phyloP scores from a whole-genome alignment of 441 rosid genomes.

The Pelargonium fulgidum region DNA sequence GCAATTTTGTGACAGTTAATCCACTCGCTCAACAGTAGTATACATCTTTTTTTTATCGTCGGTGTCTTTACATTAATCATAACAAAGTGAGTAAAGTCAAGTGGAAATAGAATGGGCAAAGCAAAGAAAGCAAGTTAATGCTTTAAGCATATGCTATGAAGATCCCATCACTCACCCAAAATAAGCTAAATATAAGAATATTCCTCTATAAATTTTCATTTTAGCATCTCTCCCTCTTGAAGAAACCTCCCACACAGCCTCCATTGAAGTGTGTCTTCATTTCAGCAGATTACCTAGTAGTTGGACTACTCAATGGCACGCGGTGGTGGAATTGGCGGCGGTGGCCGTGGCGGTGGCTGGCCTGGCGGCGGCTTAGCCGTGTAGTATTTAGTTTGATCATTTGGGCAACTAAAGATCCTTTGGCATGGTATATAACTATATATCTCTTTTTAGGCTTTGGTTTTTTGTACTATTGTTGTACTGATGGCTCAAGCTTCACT shows the following conservation, averaged over 20 bases:
- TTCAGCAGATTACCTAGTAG: too few relatives aligned
- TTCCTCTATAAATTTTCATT: constrained; percentile 5
- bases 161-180: constrained; percentile 28
- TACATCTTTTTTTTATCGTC: too few relatives aligned
- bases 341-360: constrained; percentile 15
- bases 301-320: too few relatives aligned
- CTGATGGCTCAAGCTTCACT: background rate
- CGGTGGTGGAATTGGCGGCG: too few relatives aligned
- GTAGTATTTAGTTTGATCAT: constrained; percentile 6
- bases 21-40: too few relatives aligned
- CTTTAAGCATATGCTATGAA: constrained; percentile 45
- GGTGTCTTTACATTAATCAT: constrained; percentile 10
- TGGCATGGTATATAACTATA: constrained; percentile 28
- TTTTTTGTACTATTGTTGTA: too few relatives aligned
- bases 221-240: constrained; percentile 16
- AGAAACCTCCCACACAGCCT: background rate
- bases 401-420: constrained; percentile 56
- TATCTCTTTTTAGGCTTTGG: too few relatives aligned
- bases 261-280: too few relatives aligned
- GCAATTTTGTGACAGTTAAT: too few relatives aligned
- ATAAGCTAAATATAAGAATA: too few relatives aligned
- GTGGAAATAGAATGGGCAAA: constrained; percentile 20
- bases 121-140: constrained; percentile 24
- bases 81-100: constrained; percentile 15
- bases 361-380: constrained; percentile 13